Evolutionary conservation across 257 asterid genomes (phyloP).

Genomic region (Leonotis leonurus): DNA sequence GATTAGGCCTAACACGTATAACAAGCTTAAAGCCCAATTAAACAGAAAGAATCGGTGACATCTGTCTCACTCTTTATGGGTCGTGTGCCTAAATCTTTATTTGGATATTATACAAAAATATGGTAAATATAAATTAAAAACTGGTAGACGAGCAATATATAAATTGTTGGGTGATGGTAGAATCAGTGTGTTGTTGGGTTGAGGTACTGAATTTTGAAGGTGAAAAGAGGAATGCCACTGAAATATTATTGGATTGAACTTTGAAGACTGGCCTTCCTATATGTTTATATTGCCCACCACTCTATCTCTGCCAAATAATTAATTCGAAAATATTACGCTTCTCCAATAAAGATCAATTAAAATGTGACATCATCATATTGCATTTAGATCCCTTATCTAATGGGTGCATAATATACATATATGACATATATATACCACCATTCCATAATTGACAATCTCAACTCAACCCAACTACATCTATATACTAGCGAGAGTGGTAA

Average conservation of each 20-base stretch:
- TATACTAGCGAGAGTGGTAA: too few relatives aligned
- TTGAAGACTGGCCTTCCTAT: constrained; percentile 66
- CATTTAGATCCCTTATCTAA: too few relatives aligned
- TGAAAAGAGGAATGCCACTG: constrained; percentile 56
- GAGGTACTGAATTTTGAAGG: constrained; percentile 24
- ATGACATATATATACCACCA: too few relatives aligned
- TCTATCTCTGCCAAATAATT: constrained; percentile 39
- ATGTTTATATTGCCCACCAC: constrained; percentile 51
- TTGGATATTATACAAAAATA: background rate
- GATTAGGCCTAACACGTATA: too few relatives aligned
- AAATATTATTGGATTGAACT: constrained; percentile 36
- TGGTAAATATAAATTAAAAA: constrained; percentile 29
- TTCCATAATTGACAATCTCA: too few relatives aligned
- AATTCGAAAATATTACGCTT: background rate
- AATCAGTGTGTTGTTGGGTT: constrained; percentile 6
- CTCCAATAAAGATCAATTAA: too few relatives aligned
- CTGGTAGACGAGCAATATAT: constrained; percentile 37
- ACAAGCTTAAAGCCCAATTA: too few relatives aligned
- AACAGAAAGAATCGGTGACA: too few relatives aligned
- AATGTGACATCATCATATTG: too few relatives aligned
- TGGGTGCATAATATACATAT: too few relatives aligned
- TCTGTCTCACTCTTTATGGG: too few relatives aligned
- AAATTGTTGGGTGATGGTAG: constrained; percentile 42
- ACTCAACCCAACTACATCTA: too few relatives aligned
- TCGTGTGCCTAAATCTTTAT: background rate